Conservation (phyloP, 257 asterid genomes). For the Ilex aquifolium region DNA sequence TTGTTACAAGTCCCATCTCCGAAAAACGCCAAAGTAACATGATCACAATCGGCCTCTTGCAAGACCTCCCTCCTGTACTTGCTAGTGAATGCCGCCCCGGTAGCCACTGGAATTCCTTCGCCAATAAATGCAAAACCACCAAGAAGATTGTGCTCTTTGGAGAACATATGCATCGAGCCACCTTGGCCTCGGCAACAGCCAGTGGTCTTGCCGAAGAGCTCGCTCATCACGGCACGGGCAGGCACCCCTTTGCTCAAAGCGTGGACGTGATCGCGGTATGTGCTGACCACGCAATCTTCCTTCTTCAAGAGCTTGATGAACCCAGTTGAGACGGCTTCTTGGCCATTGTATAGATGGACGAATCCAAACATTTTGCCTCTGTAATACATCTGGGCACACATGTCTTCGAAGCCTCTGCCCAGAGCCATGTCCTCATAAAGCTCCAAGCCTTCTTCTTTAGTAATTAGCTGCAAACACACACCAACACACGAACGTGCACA, state of each 20-base stretch:
- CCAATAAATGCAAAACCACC: conserved; percentile 98
- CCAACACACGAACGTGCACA: background rate
- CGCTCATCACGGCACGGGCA: conserved; percentile 91
- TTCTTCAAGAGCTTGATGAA: conserved; percentile 84
- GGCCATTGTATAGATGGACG: conserved; percentile 93
- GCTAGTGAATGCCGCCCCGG: conserved; percentile 91
- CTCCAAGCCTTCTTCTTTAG: conserved; percentile 80
- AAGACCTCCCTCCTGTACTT: conserved; percentile 82
- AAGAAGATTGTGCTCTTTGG: conserved; percentile 86
- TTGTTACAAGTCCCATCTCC: conserved; percentile 98
- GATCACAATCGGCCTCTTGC: conserved; percentile 77
- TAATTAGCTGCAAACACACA: conserved; percentile 44
- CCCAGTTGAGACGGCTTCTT: conserved; percentile 97
- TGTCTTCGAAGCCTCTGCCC: conserved; percentile 91
- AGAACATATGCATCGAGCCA: conserved; percentile 99
- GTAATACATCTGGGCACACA: conserved; percentile 99
- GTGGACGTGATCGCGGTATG: conserved; percentile 97
- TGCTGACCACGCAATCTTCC: conserved; percentile 82
- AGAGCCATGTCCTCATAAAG: conserved; percentile 85
- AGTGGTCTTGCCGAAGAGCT: conserved; percentile 94
- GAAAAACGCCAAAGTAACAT: conserved; percentile 82
- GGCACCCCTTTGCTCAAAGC: conserved; percentile 97
- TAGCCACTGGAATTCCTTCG: conserved; percentile 93
- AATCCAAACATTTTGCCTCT: conserved; percentile 98
- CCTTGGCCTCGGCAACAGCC: conserved; percentile 99